Evolutionary conservation across 148 eudicot species (phyloP), one percentile per base, ranked within the genome.

Genomic region (Cornus controversa): DNA sequence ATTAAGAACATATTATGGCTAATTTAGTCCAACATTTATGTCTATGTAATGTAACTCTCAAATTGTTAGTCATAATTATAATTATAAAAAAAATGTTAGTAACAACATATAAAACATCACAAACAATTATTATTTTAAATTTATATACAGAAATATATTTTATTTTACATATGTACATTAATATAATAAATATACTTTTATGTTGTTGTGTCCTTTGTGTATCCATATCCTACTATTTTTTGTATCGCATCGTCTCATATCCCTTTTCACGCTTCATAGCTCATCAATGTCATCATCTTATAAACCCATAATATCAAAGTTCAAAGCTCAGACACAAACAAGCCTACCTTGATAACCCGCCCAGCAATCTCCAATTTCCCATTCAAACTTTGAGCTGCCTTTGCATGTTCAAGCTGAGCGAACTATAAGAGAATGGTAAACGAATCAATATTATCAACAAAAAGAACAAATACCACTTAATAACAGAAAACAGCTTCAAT

Each of bases 321-420:
- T 47, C 27, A 25, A 71, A 62, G 37, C 40, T 25, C 45, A 14
- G 37, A 57, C 22, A 62, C 57, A 20, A 7, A 40, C 28, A 26
- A 67, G 14, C 71, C 40, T 58, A 96, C 99, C 99, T 93, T 96
- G 72, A 96, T 91, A 71, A 87, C 80, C 82, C 97, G 89, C 74
- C 99, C 99, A 73, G 99, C 99, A 88, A 93, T 93, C 75, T 96
- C 99, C 76, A 96, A 79, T 68, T 86, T 90, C 40, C 99, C 98
- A 73, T 96, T 93, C 85, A 96, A 88, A 84, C 89, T 88, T 82
- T 83, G 90, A 29, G 98, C 99, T 77, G 96, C 97, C 85, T 90
- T 91, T 16, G 98, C 94, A 86, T 89, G 93, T 75, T 96, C 98
- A 75, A 88, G 90, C 87, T 90, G 97, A 63, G 85, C 89, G 80